Evolutionary conservation across 768 basidiomycete species (phyloP).

Genomic region (Naganishia kalamii): DNA sequence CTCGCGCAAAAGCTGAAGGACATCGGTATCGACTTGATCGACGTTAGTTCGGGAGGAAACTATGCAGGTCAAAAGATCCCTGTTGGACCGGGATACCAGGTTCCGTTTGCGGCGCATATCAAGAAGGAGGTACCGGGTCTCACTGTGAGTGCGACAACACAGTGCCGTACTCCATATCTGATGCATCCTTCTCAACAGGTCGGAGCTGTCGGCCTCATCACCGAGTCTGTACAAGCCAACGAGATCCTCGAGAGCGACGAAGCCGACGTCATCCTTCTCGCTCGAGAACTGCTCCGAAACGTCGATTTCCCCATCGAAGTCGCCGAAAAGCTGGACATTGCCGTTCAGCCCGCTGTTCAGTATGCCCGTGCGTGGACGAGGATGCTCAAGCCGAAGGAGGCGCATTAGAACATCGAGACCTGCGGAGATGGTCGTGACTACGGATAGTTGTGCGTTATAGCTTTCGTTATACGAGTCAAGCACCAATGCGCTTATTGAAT

Average conservation of each 20-base stretch:
- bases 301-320: conserved; percentile 62
- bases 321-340: conserved; percentile 59
- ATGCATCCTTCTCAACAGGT: conserved; percentile 35
- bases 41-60: conserved; percentile 64
- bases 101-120: conserved; percentile 60
- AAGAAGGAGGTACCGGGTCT: conserved; percentile 41
- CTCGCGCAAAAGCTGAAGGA: conserved; percentile 56
- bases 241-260: conserved; percentile 60
- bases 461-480: no score
- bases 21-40: conserved; percentile 68
- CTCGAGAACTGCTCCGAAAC: conserved; percentile 61
- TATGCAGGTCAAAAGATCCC: conserved; percentile 54
- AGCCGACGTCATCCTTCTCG: conserved; percentile 64
- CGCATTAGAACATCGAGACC: no score
- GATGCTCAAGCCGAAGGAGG: conserved; percentile 42
- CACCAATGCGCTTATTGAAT: no score
- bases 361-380: conserved; percentile 59
- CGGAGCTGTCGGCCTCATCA: conserved; percentile 68
- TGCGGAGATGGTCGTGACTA: no score
- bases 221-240: conserved; percentile 59
- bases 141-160: conserved; percentile 20
- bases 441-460: no score
- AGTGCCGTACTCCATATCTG: conserved; percentile 11
- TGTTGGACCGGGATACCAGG: conserved; percentile 47
- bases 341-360: conserved; percentile 65